Base-by-base conservation (phyloP, 805 yeast genomes). In the Limtongozyma cylindracea region DNA sequence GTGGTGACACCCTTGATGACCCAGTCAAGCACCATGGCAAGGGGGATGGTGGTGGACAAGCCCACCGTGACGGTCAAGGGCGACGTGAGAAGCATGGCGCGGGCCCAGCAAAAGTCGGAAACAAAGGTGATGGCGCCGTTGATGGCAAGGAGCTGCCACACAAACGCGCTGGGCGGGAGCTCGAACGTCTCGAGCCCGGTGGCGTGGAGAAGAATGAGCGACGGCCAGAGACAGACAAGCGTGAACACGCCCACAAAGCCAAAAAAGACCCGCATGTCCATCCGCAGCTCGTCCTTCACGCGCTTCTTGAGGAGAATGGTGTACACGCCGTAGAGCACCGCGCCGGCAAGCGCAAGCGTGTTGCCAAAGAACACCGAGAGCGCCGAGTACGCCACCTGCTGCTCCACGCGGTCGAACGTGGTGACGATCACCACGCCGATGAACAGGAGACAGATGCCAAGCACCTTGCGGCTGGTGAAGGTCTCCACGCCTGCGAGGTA, bases 51-150 rank as follows among this genome's bases (percentile, higher is more conserved):
- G 27, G 82, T 62, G 11, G 92, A 71, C 15, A 88, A 52, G 0
- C 98, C 98, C 8, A 88, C 91, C 0, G 98, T 88, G 3, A 84
- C 96, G 0, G 93, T 82, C 31, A 88, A 51, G 2, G 98, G 98
- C 20, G 88, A 71, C 1, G 98, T 88, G 36, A 88, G 49, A 16
- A 88, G 55, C 63, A 82, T 88, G 1, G 96, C 91, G 29, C 77
- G 65, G 16, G 92, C 93, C 98, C 98, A 88, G 35, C 91, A 67
- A 33, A 71, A 80, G 40, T 88, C 98, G 18, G 91, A 71, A 10
- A 82, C 44, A 31, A 88, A 70, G 1, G 94, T 78, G 19, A 78
- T 65, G 17, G 62, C 35, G 26, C 82, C 73, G 41, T 88, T 88
- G 21, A 63, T 28, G 0, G 57, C 22, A 5, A 84, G 46, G 3